Percentiles rank a stretch among this genome's conserved stretches.
Conservation (phyloP, 106 monocot species). For the Alisma plantagoaquatica region DNA sequence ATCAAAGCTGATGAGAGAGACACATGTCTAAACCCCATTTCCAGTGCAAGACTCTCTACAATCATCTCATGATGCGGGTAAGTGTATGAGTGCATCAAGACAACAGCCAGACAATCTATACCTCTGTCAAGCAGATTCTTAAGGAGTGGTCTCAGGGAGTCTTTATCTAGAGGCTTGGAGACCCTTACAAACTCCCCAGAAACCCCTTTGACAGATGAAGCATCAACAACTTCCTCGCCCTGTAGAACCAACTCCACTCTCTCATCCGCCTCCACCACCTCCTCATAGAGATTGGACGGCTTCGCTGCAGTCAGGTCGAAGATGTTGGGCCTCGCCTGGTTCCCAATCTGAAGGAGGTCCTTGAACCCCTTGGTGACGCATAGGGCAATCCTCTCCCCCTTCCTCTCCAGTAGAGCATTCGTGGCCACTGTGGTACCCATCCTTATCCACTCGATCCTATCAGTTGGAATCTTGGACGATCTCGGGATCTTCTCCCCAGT, state of each 20-base stretch:
- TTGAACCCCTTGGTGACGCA: conserved; percentile 85
- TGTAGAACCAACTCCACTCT: conserved; percentile 66
- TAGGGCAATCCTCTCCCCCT: conserved; percentile 87
- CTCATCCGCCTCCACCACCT: conserved; percentile 88
- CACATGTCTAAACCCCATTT: conserved; percentile 81
- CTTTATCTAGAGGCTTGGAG: conserved; percentile 48
- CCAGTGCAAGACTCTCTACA: conserved; percentile 52
- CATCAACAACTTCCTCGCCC: conserved; percentile 13
- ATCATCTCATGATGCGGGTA: conserved; percentile 79
- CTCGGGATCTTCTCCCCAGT: conserved; percentile 53
- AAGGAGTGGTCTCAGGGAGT: conserved; percentile 41
- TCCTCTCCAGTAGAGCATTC: conserved; percentile 87
- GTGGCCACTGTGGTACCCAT: conserved; percentile 99
- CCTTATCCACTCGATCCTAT: conserved; percentile 88
- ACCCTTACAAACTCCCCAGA: conserved; percentile 78
- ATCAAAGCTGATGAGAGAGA: conserved; percentile 86
- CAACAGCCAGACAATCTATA: conserved; percentile 80
- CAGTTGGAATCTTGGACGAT: conserved; percentile 81
- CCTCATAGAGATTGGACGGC: conserved; percentile 90
- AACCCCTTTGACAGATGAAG: conserved; percentile 44
- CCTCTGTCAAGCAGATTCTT: conserved; percentile 69
- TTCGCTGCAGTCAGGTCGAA: conserved; percentile 83
- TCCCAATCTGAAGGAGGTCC: conserved; percentile 93
- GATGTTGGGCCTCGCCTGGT: conserved; percentile 85
- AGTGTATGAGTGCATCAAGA: conserved; percentile 91